Evolutionary conservation across 306 rosid genomes (phyloP).

Genomic region (Sindora glabra): DNA sequence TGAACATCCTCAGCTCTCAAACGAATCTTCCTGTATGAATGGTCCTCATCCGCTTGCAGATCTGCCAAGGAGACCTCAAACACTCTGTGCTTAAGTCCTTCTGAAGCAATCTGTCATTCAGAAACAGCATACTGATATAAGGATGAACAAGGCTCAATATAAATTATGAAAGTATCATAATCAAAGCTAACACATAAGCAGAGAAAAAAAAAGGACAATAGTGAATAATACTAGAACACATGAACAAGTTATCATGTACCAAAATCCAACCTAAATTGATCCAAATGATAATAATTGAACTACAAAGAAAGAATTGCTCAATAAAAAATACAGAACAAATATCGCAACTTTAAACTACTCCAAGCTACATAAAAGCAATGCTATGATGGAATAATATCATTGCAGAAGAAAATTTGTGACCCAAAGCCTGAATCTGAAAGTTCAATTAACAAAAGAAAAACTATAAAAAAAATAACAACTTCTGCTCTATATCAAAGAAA

Average conservation of each 20-base stretch:
- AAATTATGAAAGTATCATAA: neutral
- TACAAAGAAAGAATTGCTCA: neutral
- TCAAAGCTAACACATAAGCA: neutral
- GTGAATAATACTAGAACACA: neutral
- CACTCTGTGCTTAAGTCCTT: conserved; percentile 92
- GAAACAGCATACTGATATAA: neutral
- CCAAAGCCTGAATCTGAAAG: neutral
- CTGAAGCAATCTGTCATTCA: conserved; percentile 72
- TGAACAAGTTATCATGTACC: neutral
- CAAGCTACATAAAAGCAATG: neutral
- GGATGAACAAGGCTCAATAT: neutral
- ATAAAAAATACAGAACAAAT: neutral
- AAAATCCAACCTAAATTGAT: neutral
- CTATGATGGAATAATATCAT: too few species aligned
- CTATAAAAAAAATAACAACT: neutral
- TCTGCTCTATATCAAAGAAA: neutral
- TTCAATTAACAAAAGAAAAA: too few species aligned
- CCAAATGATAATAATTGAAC: neutral
- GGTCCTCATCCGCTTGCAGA: conserved; percentile 89
- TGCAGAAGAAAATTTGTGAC: too few species aligned
- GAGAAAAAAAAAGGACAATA: neutral
- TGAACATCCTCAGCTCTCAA: conserved; percentile 96
- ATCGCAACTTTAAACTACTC: neutral
- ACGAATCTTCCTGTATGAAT: conserved; percentile 90
- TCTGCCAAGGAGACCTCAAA: conserved; percentile 92